phyloP scores from a whole-genome alignment of 352 stramenopile species.

The Thalassiosira exigua region DNA sequence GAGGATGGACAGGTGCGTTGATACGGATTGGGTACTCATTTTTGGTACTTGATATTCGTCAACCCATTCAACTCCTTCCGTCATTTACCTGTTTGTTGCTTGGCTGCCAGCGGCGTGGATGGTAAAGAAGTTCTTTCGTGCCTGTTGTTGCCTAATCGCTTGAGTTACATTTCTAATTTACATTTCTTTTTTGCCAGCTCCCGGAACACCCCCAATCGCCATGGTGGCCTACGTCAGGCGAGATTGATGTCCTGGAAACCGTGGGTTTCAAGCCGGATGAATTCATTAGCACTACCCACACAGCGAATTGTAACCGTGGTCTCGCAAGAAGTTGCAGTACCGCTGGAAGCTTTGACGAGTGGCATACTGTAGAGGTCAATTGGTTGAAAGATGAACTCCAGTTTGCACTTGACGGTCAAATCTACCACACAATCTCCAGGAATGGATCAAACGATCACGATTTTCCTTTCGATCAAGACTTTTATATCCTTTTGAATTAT shows the following conservation, averaged over 20 bases:
- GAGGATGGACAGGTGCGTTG: no score
- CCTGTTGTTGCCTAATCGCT: not conserved
- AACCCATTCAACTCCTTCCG: no score
- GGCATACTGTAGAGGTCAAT: slow-evolving; percentile 57
- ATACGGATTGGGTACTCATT: no score
- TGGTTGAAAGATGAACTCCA: slow-evolving; percentile 51
- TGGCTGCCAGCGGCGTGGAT: slow-evolving; percentile 55
- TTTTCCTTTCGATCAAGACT: slow-evolving; percentile 67
- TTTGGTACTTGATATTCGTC: no score
- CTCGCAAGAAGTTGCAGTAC: slow-evolving; percentile 26
- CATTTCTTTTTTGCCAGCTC: no score
- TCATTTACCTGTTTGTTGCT: no score
- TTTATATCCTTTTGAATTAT: slow-evolving; percentile 68
- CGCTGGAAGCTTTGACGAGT: slow-evolving; percentile 23
- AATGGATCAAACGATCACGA: slow-evolving; percentile 30
- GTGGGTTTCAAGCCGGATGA: slow-evolving; percentile 16
- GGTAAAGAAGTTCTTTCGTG: not conserved
- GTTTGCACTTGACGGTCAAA: slow-evolving; percentile 48
- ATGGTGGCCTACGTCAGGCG: slow-evolving; percentile 37
- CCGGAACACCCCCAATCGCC: no score
- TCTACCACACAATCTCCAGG: slow-evolving; percentile 33
- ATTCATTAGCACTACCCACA: slow-evolving; percentile 57
- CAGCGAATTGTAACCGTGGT: slow-evolving; percentile 16
- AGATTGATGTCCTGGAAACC: slow-evolving; percentile 43
- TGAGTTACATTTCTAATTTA: no score